Base-by-base conservation (phyloP, 441 rosid genomes). In the Breynia disticha region DNA sequence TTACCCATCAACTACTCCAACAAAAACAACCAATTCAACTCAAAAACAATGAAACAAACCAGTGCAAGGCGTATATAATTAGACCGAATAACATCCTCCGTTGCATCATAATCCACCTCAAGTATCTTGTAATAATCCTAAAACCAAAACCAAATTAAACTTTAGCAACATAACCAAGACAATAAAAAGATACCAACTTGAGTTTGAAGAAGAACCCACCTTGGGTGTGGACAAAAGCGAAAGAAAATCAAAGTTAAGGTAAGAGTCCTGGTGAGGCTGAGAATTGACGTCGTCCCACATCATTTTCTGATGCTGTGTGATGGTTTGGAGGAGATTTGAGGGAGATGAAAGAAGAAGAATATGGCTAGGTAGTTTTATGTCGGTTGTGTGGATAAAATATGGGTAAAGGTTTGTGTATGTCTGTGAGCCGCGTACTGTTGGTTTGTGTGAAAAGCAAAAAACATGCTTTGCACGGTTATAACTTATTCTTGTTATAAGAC, bases 1-100 rank as follows among this genome's bases (percentile, higher is more conserved):
- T 35, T 18, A 28, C 8, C 17, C 52, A 38, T 19, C 24, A 9
- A 28, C 35, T 4, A 28, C 35, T 28, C 35, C 3, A 28, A 28
- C 3, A 28, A 28, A 28, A 28, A 4, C 35, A 28, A 28, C 35
- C 35, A 28, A 28, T 28, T 28, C 35, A 1, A 11, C 44, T 24
- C 19, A 35, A 16, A 19, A 19, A 28, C 19, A 1, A 28, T 45
- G 2, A 3, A 16, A 18, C 16, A 46, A 64, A 90, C 96, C 85
- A 90, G 83, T 0, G 96, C 96, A 4, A 90, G 95, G 42, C 95
- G 93, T 57, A 90, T 90, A 64, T 74, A 90, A 63, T 86, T 91
- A 51, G 96, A 83, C 19, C 98, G 91, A 65, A 87, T 85, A 12
- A 64, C 83, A 12, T 90, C 98, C 18, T 87, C 98, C 6, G 82